phyloP scores from a whole-genome alignment of 345 rosid species.

The Sonneratia caseolaris region DNA sequence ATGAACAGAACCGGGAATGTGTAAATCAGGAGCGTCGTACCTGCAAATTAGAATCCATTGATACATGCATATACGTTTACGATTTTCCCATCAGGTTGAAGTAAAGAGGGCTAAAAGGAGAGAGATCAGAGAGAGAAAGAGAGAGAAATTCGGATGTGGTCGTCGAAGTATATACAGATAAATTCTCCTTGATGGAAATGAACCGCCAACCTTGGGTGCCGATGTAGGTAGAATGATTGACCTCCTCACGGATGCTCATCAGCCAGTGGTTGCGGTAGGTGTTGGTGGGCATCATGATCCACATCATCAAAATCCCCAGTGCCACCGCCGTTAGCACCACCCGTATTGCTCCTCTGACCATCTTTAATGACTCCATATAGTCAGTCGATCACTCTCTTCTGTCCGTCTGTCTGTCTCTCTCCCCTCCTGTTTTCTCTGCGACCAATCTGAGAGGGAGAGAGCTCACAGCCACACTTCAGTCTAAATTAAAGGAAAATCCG shows the following conservation, averaged over 20 bases:
- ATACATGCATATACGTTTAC: neutral
- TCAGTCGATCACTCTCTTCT: neutral
- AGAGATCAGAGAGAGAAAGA: no score
- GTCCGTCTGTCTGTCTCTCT: neutral
- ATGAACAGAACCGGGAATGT: constrained; percentile 52
- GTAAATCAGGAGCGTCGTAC: constrained; percentile 34
- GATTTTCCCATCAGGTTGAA: neutral
- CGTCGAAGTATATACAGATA: no score
- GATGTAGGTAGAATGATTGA: constrained; percentile 32
- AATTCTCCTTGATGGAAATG: no score
- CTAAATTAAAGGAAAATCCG: neutral
- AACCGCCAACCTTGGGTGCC: constrained; percentile 34
- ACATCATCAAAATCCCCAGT: constrained; percentile 47
- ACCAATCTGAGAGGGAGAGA: neutral
- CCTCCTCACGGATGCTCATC: constrained; percentile 25
- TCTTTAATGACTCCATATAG: neutral
- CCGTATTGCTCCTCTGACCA: constrained; percentile 25
- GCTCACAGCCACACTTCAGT: neutral
- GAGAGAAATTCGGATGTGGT: no score
- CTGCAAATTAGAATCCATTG: constrained; percentile 15
- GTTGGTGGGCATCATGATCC: constrained; percentile 60
- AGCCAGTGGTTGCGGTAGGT: constrained; percentile 35
- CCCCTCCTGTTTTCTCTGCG: neutral
- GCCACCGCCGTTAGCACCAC: constrained; percentile 23
- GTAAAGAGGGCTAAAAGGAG: no score